Conservation (phyloP, 2,329 filamentous ascomycete genomes). For the Blastomyces parvus region DNA sequence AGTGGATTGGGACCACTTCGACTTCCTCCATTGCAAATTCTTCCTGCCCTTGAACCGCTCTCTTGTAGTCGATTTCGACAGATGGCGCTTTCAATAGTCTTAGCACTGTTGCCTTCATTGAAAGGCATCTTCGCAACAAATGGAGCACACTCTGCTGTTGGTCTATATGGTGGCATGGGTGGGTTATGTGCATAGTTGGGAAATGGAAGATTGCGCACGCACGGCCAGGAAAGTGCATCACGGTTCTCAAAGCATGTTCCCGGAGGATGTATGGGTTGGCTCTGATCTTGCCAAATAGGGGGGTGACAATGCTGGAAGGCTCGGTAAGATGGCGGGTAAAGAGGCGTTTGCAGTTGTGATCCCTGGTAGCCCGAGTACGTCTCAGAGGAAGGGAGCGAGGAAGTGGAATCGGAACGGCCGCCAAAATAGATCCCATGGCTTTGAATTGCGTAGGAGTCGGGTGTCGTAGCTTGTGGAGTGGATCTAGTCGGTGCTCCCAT, state of each 20-base stretch:
- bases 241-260: not conserved
- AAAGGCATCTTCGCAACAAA: not conserved
- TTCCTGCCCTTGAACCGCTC: not conserved
- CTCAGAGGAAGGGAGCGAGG: not conserved
- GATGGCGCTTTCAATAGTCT: not conserved
- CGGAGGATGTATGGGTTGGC: not conserved
- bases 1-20: not conserved
- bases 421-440: slow-evolving; percentile 7
- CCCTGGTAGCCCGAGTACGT: not conserved
- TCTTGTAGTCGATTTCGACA: not conserved
- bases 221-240: not conserved
- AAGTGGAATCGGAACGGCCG: not conserved
- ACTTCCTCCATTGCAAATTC: not conserved
- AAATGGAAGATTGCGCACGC: not conserved
- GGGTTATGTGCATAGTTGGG: not conserved
- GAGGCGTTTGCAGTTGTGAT: not conserved
- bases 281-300: not conserved
- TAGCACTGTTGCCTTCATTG: not conserved
- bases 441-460: not conserved
- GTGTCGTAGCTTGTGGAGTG: not conserved
- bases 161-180: not conserved
- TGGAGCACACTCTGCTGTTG: not conserved
- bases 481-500: not conserved
- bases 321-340: not conserved
- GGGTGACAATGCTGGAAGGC: not conserved